Base-by-base conservation (phyloP, 164 flowering plant genomes). In the Cinnamomum chago region DNA sequence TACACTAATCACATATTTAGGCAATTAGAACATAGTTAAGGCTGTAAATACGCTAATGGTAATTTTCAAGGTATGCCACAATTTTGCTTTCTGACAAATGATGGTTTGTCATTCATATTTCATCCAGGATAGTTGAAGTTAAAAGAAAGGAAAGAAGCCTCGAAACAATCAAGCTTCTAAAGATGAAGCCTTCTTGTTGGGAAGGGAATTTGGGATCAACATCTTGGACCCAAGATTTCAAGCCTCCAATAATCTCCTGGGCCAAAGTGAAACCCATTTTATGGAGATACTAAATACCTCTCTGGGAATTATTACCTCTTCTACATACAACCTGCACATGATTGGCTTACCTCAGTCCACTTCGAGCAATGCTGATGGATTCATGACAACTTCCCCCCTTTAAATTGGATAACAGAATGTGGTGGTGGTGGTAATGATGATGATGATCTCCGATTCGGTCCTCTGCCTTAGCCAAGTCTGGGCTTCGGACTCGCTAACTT, bases 221-320 rank as follows among this genome's bases (percentile, higher is more conserved):
- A 24, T 93, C 93, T 3, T 69, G 83, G 2, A 94, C 89, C 99
- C 99, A 95, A 3, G 92, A 87, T 74, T 89, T 94, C 58, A 95
- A 71, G 18, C 99, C 99, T 2, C 98, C 98, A 62, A 90, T 70
- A 28, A 95, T 88, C 75, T 93, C 97, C 78, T 71, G 88, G 20
- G 95, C 97, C 15, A 88, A 77, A 70, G 83, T 75, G 70, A 89
- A 88, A 35, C 98, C 99, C 86, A 81, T 64, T 58, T 87, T 81
- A 75, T 85, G 97, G 67, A 95, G 93, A 58, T 35, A 76, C 52
- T 90, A 79, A 67, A 93, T 95, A 27, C 97, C 99, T 73, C 92
- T 90, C 76, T 95, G 99, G 14, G 99, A 95, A 82, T 95, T 98
- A 74, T 95, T 95, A 30, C 99, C 99, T 81, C 98, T 84, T 82